phyloP scores from a whole-genome alignment of 164 flowering plant genomes.

The Umbellularia californica region DNA sequence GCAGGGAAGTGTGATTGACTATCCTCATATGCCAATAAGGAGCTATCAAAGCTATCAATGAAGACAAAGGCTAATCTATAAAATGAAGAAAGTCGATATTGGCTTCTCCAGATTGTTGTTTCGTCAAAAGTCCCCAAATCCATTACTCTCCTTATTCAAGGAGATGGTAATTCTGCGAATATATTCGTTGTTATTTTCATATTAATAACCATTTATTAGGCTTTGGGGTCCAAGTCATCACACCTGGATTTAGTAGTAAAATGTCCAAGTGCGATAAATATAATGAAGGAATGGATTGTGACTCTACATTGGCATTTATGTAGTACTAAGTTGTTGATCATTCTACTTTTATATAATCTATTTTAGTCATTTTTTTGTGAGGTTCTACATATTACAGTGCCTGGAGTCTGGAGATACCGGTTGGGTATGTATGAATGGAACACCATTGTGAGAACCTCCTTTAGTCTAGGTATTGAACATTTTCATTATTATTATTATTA shows the following conservation, averaged over 20 bases:
- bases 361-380: too few relatives aligned
- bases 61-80: neutral
- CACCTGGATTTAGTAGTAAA: neutral
- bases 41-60: neutral
- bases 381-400: too few relatives aligned
- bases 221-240: neutral
- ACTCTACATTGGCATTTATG: neutral
- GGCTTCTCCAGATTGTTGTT: neutral
- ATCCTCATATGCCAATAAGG: slow-evolving; percentile 6
- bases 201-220: neutral
- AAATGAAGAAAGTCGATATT: neutral
- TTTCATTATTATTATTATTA: too few relatives aligned
- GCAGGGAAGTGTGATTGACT: slow-evolving; percentile 67
- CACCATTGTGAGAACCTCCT: too few relatives aligned
- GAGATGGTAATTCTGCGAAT: neutral
- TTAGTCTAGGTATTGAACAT: too few relatives aligned
- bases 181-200: too few relatives aligned
- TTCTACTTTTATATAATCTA: too few relatives aligned
- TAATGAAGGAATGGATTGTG: neutral
- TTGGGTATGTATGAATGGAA: too few relatives aligned
- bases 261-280: too few relatives aligned
- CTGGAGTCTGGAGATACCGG: too few relatives aligned
- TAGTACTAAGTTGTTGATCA: neutral
- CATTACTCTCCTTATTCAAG: neutral
- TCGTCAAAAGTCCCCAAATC: neutral